Conservation (phyloP, 495 filamentous ascomycete species). For the Aspergillus hancockii region DNA sequence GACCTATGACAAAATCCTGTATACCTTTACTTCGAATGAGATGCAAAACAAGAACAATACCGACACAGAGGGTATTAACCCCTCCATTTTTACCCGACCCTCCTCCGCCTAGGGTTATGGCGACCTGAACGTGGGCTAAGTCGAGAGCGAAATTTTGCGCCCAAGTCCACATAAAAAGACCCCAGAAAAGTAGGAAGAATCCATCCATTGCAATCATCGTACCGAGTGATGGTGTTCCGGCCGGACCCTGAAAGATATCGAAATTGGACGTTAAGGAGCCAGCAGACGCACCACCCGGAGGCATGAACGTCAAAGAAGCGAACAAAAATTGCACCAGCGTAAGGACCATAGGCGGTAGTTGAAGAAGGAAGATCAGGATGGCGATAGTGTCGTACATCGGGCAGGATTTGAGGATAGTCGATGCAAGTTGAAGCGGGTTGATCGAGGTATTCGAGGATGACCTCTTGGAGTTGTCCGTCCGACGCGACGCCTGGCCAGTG, state of each 20-base stretch:
- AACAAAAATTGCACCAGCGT: conserved; percentile 92
- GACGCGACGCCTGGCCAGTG: conserved; percentile 32
- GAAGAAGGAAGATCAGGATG: conserved; percentile 95
- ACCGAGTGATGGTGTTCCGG: conserved; percentile 72
- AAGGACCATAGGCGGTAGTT: conserved; percentile 88
- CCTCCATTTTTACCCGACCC: conserved; percentile 74
- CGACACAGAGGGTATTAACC: conserved; percentile 71
- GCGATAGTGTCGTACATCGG: conserved; percentile 95
- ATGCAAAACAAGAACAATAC: conserved; percentile 71
- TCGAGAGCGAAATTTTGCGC: conserved; percentile 88
- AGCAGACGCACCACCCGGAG: conserved; percentile 57
- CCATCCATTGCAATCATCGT: conserved; percentile 82
- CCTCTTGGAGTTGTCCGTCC: conserved; percentile 59
- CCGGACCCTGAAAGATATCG: conserved; percentile 72
- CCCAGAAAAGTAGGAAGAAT: conserved; percentile 79
- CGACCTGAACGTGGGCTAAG: conserved; percentile 94
- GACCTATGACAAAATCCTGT: conserved; percentile 50
- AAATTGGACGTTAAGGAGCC: conserved; percentile 63
- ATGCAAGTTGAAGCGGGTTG: conserved; percentile 68
- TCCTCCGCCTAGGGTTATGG: conserved; percentile 87
- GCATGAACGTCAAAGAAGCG: conserved; percentile 89
- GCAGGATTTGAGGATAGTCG: conserved; percentile 87
- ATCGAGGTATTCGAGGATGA: conserved; percentile 58
- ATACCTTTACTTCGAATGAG: conserved; percentile 62
- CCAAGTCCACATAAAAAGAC: conserved; percentile 82